Base-by-base conservation (phyloP, 2,329 filamentous ascomycete genomes). In the Colletotrichum siamense region DNA sequence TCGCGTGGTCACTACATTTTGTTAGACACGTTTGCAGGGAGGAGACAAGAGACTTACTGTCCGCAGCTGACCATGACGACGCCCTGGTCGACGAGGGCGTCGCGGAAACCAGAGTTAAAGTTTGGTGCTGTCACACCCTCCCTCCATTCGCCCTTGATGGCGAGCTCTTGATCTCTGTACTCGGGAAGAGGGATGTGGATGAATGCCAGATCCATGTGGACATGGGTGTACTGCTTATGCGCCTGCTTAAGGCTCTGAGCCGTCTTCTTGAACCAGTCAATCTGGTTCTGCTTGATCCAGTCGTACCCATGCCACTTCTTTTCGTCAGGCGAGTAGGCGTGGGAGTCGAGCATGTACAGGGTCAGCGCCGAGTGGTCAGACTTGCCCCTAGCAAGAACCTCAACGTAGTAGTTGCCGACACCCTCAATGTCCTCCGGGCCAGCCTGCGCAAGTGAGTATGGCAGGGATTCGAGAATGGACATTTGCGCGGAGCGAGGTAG, bases 181-280 rank as follows among this genome's bases (percentile, higher is more conserved):
- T 99, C 97, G 0, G 97, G 96, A 5, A 99, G 88, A 0, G 97
- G 97, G 72, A 99, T 99, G 83, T 99, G 97, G 78, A 99, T 98
- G 83, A 99, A 99, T 1, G 97, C 95, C 84, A 99, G 92, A 82
- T 99, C 95, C 91, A 99, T 95, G 83, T 99, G 97, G 68, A 96
- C 94, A 82, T 97, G 95, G 0, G 94, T 95, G 85, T 98, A 99
- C 80, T 95, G 93, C 77, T 91, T 91, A 83, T 98, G 96, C 76
- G 92, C 92, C 81, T 93, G 92, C 85, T 95, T 95, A 63, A 98
- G 86, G 15, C 92, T 87, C 73, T 93, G 88, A 1, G 95, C 93
- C 1, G 95, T 98, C 78, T 92, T 90, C 79, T 92, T 93, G 88
- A 99, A 99, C 97, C 97, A 99, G 72, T 95, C 92, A 75, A 98